Conservation (phyloP, 1,139 yeast species). For the Diutina siamensis region DNA sequence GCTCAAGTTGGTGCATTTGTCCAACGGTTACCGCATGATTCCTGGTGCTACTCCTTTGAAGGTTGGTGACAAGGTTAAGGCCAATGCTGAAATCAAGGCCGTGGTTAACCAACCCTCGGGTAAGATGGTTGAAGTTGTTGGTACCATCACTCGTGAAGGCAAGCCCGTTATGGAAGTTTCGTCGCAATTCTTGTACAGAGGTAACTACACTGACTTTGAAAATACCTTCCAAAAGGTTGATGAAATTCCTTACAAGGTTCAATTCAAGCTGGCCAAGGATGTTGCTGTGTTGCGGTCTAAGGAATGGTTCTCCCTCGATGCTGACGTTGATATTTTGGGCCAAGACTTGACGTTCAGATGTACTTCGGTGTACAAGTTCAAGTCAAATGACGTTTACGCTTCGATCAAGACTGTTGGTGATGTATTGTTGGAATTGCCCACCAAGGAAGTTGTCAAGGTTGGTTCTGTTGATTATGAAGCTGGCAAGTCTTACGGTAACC, state of each 20-base stretch:
- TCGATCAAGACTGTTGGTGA: conserved; percentile 79
- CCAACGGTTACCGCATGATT: conserved; percentile 88
- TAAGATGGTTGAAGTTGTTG: conserved; percentile 91
- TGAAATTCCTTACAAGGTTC: conserved; percentile 80
- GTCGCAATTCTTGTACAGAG: conserved; percentile 94
- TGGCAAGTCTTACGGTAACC: conserved; percentile 91
- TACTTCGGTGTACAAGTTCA: conserved; percentile 73
- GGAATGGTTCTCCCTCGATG: conserved; percentile 92
- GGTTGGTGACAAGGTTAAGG: conserved; percentile 76
- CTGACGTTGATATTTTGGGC: conserved; percentile 59
- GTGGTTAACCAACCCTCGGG: conserved; percentile 89
- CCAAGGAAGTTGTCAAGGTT: conserved; percentile 81
- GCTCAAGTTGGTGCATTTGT: conserved; percentile 84
- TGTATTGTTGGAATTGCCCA: conserved; percentile 79
- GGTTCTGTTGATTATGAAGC: conserved; percentile 87
- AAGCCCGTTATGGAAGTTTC: conserved; percentile 86
- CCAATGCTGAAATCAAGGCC: conserved; percentile 77
- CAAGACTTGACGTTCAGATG: conserved; percentile 84
- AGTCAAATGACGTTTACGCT: conserved; percentile 63
- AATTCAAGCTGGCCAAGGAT: conserved; percentile 68
- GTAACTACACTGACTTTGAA: conserved; percentile 74
- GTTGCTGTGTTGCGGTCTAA: conserved; percentile 88
- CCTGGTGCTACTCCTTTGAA: conserved; percentile 87
- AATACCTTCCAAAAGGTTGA: conserved; percentile 84
- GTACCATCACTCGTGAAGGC: conserved; percentile 61